Evolutionary conservation across 2,329 filamentous ascomycete genomes (phyloP).

Genomic region (Fusarium subtropicale): DNA sequence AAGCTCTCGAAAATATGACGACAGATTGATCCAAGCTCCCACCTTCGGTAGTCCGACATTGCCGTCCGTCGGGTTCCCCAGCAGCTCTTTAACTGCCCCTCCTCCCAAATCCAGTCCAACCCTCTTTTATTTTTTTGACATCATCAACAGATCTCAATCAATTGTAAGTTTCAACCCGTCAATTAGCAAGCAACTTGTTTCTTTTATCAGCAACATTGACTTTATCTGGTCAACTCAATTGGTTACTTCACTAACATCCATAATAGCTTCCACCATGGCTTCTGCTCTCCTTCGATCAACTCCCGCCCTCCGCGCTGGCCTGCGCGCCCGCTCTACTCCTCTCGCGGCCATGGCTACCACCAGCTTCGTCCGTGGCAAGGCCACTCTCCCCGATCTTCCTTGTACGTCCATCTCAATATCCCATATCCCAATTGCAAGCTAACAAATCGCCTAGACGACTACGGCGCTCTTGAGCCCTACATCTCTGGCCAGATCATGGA

Average conservation of each 20-base stretch:
- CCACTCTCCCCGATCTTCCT: slow-evolving; percentile 88
- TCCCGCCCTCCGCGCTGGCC: slow-evolving; percentile 74
- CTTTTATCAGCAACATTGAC: not conserved
- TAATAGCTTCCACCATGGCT: slow-evolving; percentile 69
- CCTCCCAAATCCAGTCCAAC: slow-evolving; percentile 23
- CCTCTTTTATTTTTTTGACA: slow-evolving; percentile 43
- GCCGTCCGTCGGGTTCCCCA: slow-evolving; percentile 15
- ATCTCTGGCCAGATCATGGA: slow-evolving; percentile 96
- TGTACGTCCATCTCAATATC: slow-evolving; percentile 51
- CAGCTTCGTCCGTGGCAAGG: slow-evolving; percentile 86
- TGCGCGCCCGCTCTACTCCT: slow-evolving; percentile 73
- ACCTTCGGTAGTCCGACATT: slow-evolving; percentile 47
- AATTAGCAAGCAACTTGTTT: not conserved
- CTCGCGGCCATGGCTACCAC: slow-evolving; percentile 75
- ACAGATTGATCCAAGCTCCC: slow-evolving; percentile 44
- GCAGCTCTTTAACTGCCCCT: slow-evolving; percentile 32
- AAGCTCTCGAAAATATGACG: slow-evolving; percentile 46
- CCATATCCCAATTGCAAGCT: not conserved
- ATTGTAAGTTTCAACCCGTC: slow-evolving; percentile 10
- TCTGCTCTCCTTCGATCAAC: slow-evolving; percentile 78
- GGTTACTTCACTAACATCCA: not conserved
- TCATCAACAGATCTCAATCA: slow-evolving; percentile 40
- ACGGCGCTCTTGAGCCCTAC: slow-evolving; percentile 87
- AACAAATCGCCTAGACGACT: slow-evolving; percentile 77
- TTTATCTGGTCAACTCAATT: not conserved